Percentiles rank a stretch among this genome's conserved stretches.
phyloP scores from a whole-genome alignment of 148 eudicot species.

The Persicaria tinctoria region DNA sequence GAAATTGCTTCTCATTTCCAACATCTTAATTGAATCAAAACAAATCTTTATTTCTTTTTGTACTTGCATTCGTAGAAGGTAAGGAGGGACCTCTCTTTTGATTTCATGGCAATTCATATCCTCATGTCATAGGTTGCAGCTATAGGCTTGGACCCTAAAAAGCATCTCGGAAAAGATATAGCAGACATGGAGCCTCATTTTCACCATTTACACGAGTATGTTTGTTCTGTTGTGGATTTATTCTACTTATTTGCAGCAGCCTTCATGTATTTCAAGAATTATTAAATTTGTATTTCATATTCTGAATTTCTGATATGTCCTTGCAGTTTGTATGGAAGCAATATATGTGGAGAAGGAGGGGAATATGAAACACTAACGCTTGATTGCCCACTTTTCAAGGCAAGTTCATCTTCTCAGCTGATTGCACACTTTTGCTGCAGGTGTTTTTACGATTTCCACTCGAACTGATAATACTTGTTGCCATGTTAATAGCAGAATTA shows the following conservation, averaged over 20 bases:
- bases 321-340: slow-evolving; percentile 81
- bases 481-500: background rate
- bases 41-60: background rate
- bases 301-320: background rate
- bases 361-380: slow-evolving; percentile 96
- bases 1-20: background rate
- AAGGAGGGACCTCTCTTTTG: background rate
- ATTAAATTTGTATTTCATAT: background rate
- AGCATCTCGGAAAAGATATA: slow-evolving; percentile 87
- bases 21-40: background rate
- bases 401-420: slow-evolving; percentile 19
- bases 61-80: background rate
- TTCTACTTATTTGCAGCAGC: background rate
- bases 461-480: background rate
- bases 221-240: slow-evolving; percentile 1
- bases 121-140: slow-evolving; percentile 71
- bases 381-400: slow-evolving; percentile 92
- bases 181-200: slow-evolving; percentile 48
- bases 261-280: background rate
- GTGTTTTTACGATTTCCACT: background rate
- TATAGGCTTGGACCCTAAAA: slow-evolving; percentile 79
- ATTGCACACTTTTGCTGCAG: background rate
- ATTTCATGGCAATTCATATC: background rate
- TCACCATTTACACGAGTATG: slow-evolving; percentile 74
- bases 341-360: slow-evolving; percentile 99